Conservation (phyloP, 2,329 filamentous ascomycete genomes). For the Fonsecaea pedrosoi region DNA sequence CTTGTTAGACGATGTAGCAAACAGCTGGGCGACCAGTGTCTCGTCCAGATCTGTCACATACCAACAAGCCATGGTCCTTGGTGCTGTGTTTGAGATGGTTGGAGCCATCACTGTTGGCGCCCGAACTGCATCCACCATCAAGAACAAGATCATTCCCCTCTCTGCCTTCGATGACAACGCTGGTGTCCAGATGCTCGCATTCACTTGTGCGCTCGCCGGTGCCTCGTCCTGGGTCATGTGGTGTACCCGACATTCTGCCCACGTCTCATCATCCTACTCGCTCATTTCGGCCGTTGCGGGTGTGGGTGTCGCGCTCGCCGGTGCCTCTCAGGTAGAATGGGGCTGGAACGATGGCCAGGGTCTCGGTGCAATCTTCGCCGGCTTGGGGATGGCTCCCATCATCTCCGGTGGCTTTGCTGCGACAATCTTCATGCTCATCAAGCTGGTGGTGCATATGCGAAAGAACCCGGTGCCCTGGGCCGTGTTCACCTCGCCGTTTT, state of each 20-base stretch:
- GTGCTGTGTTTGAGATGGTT: conserved; percentile 70
- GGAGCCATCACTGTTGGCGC: conserved; percentile 72
- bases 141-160: conserved; percentile 74
- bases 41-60: conserved; percentile 79
- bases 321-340: conserved; percentile 68
- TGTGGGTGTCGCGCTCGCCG: conserved; percentile 72
- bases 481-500: conserved; percentile 74
- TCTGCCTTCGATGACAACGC: conserved; percentile 65
- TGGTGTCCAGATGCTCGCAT: conserved; percentile 72
- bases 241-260: conserved; percentile 75
- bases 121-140: conserved; percentile 77
- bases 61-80: conserved; percentile 70
- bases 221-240: conserved; percentile 79
- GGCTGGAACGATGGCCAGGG: conserved; percentile 73
- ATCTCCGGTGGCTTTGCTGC: conserved; percentile 71
- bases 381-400: conserved; percentile 72
- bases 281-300: conserved; percentile 72
- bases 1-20: conserved; percentile 77
- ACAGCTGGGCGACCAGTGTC: conserved; percentile 80
- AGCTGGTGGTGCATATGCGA: conserved; percentile 72
- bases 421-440: conserved; percentile 75
- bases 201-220: conserved; percentile 68
- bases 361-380: conserved; percentile 74
- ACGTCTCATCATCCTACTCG: conserved; percentile 76
- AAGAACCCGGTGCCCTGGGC: conserved; percentile 75